These are phyloP conservation scores for sweet orange (Citrus sinensis) DNA, from an alignment of 345 rosid species.

Conservation along the genomic window DNA sequence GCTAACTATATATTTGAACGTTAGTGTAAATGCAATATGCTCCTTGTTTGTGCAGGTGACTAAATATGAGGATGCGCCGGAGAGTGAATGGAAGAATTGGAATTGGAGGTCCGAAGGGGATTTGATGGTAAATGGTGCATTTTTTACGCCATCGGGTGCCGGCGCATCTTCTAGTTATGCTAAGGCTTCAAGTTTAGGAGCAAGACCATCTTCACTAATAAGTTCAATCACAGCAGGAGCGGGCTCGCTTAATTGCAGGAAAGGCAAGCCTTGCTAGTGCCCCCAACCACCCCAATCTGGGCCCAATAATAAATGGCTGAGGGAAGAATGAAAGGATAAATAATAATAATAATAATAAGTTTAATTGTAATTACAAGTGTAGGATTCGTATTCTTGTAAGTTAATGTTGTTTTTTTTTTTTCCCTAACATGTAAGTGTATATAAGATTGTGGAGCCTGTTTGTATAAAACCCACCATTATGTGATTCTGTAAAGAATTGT, in stretches of 20 bases:
- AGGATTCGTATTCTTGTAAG: background rate
- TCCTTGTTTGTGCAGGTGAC: conserved; percentile 34
- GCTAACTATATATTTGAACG: too few species aligned
- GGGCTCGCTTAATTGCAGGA: conserved; percentile 52
- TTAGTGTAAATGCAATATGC: background rate
- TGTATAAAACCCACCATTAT: background rate
- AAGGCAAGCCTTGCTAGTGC: conserved; percentile 43
- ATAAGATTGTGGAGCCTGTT: conserved; percentile 1
- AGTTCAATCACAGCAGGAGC: conserved; percentile 46
- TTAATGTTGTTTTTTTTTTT: background rate
- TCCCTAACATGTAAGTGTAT: background rate
- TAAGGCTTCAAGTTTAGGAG: conserved; percentile 56
- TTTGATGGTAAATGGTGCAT: conserved; percentile 58
- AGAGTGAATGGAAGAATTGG: conserved; percentile 54
- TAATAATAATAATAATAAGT: background rate
- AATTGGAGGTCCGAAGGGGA: conserved; percentile 64
- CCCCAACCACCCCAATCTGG: background rate
- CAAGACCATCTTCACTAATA: conserved; percentile 46
- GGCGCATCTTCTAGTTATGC: conserved; percentile 53
- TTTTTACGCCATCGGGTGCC: conserved; percentile 48
- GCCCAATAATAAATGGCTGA: background rate
- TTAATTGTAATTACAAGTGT: background rate
- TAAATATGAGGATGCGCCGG: conserved; percentile 47
- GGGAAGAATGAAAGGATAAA: conserved; percentile 3
- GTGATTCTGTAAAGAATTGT: conserved; percentile 9